phyloP scores from a whole-genome alignment of 73 alveolate genomes.

The Paramecium octaurelia region DNA sequence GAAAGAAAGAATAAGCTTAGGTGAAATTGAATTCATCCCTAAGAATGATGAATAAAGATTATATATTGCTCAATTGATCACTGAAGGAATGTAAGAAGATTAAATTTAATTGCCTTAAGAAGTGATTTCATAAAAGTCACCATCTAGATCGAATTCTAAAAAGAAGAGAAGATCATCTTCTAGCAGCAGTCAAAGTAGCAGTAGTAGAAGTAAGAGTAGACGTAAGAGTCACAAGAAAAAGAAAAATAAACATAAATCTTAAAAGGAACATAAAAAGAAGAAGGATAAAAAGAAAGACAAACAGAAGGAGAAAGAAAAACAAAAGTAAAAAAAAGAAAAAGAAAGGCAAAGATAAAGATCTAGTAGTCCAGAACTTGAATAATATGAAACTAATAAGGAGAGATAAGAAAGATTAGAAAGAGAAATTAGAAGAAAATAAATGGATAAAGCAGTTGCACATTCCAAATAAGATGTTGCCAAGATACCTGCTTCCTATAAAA shows the following conservation, averaged over 20 bases:
- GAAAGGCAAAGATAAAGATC: neutral
- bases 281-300: conserved; percentile 28
- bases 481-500: conserved; percentile 51
- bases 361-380: neutral
- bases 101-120: neutral
- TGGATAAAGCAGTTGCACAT: conserved; percentile 55
- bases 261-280: neutral
- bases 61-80: conserved; percentile 15
- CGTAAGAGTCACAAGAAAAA: conserved; percentile 11
- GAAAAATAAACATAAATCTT: conserved; percentile 41
- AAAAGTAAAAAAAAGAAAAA: neutral
- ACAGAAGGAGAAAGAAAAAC: neutral
- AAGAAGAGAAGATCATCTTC: conserved; percentile 24
- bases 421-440: conserved; percentile 53
- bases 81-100: conserved; percentile 16
- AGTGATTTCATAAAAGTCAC: neutral
- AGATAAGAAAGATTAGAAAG: conserved; percentile 52
- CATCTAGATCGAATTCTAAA: conserved; percentile 12
- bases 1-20: conserved; percentile 30
- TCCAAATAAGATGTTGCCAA: conserved; percentile 56
- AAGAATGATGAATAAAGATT: neutral
- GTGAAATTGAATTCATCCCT: conserved; percentile 53
- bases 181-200: neutral
- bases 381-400: conserved; percentile 55
- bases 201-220: neutral